Evolutionary conservation across 164 flowering plant genomes (phyloP).

Genomic region (Brasenia schreberi): DNA sequence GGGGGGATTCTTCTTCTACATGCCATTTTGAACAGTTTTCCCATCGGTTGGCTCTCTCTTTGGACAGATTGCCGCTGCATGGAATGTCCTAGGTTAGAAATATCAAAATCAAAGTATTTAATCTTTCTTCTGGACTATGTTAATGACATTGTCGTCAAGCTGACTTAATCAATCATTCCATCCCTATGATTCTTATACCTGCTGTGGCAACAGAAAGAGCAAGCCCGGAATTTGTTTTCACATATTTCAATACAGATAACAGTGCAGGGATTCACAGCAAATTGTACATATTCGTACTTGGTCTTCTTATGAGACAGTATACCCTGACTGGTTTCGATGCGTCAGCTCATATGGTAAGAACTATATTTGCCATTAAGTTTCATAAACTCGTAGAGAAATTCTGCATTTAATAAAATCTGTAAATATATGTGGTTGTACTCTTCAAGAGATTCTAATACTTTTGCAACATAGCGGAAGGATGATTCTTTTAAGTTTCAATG

Average conservation of each 20-base stretch:
- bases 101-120: not conserved
- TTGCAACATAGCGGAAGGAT: too few species aligned
- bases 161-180: conserved; percentile 4
- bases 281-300: conserved; percentile 68
- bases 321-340: conserved; percentile 95
- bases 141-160: not conserved
- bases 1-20: conserved; percentile 64
- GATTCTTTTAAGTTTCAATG: not conserved
- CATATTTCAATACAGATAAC: conserved; percentile 83
- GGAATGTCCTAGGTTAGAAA: conserved; percentile 73
- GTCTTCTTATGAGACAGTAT: conserved; percentile 92
- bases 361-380: not conserved
- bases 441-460: too few species aligned
- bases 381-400: not conserved
- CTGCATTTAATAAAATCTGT: too few species aligned
- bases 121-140: not conserved
- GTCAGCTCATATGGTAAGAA: conserved; percentile 87
- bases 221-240: conserved; percentile 73
- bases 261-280: conserved; percentile 59
- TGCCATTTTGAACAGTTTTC: conserved; percentile 74
- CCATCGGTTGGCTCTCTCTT: conserved; percentile 72
- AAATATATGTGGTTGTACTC: too few species aligned
- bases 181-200: conserved; percentile 83
- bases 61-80: conserved; percentile 84
- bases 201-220: conserved; percentile 66